phyloP scores from a whole-genome alignment of 768 basidiomycete genomes.

The Scleroderma bovista region DNA sequence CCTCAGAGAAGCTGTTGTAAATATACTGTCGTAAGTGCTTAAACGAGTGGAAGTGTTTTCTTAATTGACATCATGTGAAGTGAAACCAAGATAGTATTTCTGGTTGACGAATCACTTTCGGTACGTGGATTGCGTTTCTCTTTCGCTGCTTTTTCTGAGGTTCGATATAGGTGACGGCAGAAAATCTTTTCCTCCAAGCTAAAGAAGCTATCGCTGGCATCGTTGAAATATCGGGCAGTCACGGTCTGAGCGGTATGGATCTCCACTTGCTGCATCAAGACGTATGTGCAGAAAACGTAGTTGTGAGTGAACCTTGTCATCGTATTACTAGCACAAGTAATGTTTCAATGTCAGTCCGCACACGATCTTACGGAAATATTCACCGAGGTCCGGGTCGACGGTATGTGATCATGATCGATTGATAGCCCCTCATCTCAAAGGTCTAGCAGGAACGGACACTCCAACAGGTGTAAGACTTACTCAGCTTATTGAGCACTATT shows the following conservation, averaged over 20 bases:
- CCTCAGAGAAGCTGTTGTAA: too few relatives aligned
- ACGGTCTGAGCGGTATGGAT: constrained; percentile 35
- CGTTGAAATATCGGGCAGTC: constrained; percentile 30
- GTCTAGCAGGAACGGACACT: constrained; percentile 26
- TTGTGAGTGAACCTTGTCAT: constrained; percentile 12
- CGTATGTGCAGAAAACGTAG: constrained; percentile 23
- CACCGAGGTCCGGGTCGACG: constrained; percentile 20
- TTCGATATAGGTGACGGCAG: constrained; percentile 39
- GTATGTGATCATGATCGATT: constrained; percentile 1
- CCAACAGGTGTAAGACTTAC: constrained; percentile 34
- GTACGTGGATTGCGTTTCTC: too few relatives aligned
- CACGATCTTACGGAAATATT: constrained; percentile 19
- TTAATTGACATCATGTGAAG: too few relatives aligned
- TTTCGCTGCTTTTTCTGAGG: too few relatives aligned
- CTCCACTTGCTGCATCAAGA: constrained; percentile 38
- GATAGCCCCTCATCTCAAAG: not conserved
- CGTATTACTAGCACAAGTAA: not conserved
- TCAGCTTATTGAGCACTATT: constrained; percentile 33
- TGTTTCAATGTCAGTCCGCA: constrained; percentile 12
- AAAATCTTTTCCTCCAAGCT: constrained; percentile 33
- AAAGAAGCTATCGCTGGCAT: constrained; percentile 38
- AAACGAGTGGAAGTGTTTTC: too few relatives aligned
- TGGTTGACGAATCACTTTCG: too few relatives aligned
- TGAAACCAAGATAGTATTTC: too few relatives aligned
- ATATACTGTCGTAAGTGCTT: too few relatives aligned